Evolutionary conservation across 1,284 basidiomycete species (phyloP).

Genomic region (Dichomitus squalens): DNA sequence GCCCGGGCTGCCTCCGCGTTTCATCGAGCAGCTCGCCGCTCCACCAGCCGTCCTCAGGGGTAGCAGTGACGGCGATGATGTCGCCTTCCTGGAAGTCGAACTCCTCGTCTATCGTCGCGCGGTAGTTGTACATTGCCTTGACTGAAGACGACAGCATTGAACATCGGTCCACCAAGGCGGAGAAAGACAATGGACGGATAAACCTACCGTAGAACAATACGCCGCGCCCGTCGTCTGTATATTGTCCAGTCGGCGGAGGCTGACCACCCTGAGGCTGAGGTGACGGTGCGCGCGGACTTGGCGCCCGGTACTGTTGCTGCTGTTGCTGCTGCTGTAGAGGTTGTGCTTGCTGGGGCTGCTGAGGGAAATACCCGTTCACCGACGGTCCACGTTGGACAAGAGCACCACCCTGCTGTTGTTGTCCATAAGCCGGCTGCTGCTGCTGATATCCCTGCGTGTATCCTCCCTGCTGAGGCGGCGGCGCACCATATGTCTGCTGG

Average conservation of each 20-base stretch:
- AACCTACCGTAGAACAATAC: slow-evolving; percentile 82
- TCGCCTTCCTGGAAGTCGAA: slow-evolving; percentile 92
- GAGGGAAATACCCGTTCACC: slow-evolving; percentile 28
- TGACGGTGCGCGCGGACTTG: slow-evolving; percentile 40
- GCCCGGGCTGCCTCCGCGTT: slow-evolving; percentile 73
- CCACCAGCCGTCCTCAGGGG: slow-evolving; percentile 96
- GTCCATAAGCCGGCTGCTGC: slow-evolving; percentile 7
- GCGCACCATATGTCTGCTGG: slow-evolving; percentile 26
- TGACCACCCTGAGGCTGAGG: slow-evolving; percentile 36
- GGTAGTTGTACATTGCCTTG: slow-evolving; percentile 92
- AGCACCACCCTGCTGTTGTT: slow-evolving; percentile 19
- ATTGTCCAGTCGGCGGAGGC: slow-evolving; percentile 63
- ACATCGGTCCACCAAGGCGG: neutral
- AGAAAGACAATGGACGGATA: slow-evolving; percentile 2
- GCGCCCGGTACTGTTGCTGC: slow-evolving; percentile 23
- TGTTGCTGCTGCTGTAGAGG: slow-evolving; percentile 20
- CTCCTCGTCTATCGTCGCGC: slow-evolving; percentile 85
- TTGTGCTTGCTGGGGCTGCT: slow-evolving; percentile 17
- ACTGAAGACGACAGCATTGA: slow-evolving; percentile 47
- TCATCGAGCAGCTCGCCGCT: slow-evolving; percentile 89
- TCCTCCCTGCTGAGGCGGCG: slow-evolving; percentile 42
- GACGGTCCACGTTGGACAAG: slow-evolving; percentile 25
- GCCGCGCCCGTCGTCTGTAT: slow-evolving; percentile 76
- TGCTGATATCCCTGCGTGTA: slow-evolving; percentile 10
- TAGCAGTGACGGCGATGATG: slow-evolving; percentile 90